A percentile compares a stretch with the other conserved stretches of the same genome.
Evolutionary conservation across 1,284 basidiomycete genomes (phyloP).

Genomic region (Meripilus lineatus): DNA sequence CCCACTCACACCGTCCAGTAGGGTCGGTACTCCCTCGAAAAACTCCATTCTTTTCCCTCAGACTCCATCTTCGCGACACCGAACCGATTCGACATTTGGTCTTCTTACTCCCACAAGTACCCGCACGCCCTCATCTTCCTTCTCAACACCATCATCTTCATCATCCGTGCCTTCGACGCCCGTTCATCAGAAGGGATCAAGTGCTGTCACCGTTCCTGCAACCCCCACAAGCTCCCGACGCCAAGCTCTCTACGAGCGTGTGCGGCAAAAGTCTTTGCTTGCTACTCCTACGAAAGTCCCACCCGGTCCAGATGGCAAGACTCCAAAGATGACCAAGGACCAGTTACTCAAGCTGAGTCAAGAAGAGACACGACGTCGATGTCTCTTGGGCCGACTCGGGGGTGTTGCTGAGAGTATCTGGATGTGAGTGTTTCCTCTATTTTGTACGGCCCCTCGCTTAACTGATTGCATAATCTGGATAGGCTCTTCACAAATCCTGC

Average conservation of each 20-base stretch:
- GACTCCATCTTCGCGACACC: conserved; percentile 29
- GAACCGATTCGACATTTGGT: conserved; percentile 34
- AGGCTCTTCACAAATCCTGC: conserved; percentile 66
- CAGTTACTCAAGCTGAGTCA: conserved; percentile 66
- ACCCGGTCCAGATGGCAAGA: conserved; percentile 28
- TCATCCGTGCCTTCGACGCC: conserved; percentile 59
- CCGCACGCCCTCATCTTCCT: conserved; percentile 24
- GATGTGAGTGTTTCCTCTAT: conserved; percentile 50
- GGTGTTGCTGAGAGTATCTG: conserved; percentile 81
- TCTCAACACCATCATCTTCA: conserved; percentile 9
- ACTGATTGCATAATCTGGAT: conserved; percentile 7
- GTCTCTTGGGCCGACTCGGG: conserved; percentile 68
- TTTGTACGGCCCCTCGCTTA: background rate
- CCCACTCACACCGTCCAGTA: conserved; percentile 38
- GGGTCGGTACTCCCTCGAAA: conserved; percentile 34
- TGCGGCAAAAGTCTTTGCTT: conserved; percentile 64
- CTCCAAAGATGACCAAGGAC: conserved; percentile 49
- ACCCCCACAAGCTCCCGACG: conserved; percentile 72
- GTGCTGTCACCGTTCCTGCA: conserved; percentile 49
- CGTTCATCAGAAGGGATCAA: conserved; percentile 50
- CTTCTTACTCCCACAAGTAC: conserved; percentile 2
- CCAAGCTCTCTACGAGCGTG: conserved; percentile 72
- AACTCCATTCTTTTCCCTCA: conserved; percentile 41
- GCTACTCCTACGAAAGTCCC: conserved; percentile 58
- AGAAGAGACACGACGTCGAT: conserved; percentile 69